A percentile compares a stretch with the other conserved stretches of the same genome.
Evolutionary conservation across 345 rosid genomes (phyloP).

Genomic region (Acer negundo): DNA sequence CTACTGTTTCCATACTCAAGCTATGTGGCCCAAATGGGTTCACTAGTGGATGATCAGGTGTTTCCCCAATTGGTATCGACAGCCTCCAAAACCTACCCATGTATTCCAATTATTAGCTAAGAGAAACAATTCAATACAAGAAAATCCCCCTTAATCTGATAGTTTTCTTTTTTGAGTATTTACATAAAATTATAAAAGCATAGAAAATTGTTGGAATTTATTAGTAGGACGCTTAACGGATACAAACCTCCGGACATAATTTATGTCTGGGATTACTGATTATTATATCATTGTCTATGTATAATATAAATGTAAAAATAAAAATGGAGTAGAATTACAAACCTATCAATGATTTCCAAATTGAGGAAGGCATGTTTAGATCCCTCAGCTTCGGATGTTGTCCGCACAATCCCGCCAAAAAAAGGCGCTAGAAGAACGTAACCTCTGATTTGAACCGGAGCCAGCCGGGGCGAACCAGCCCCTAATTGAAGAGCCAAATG

Average conservation of each 20-base stretch:
- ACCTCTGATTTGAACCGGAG: slow-evolving; percentile 51
- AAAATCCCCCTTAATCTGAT: too few species aligned
- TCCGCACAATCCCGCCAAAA: slow-evolving; percentile 52
- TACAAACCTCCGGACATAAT: too few species aligned
- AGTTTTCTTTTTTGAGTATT: too few species aligned
- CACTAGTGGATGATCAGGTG: slow-evolving; percentile 54
- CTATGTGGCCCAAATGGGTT: slow-evolving; percentile 63
- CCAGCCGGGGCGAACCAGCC: slow-evolving; percentile 40
- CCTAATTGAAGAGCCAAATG: slow-evolving; percentile 49
- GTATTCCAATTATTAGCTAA: too few species aligned
- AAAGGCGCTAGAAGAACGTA: slow-evolving; percentile 57
- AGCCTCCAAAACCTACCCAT: slow-evolving; percentile 50
- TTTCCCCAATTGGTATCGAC: slow-evolving; percentile 51
- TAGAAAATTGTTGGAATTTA: too few species aligned
- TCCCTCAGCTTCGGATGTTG: slow-evolving; percentile 58
- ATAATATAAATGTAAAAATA: too few species aligned
- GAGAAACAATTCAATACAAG: too few species aligned
- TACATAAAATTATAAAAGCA: too few species aligned
- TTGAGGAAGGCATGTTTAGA: slow-evolving; percentile 63
- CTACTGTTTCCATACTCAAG: slow-evolving; percentile 27
- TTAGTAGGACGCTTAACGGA: too few species aligned
- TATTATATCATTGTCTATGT: too few species aligned
- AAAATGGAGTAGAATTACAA: background rate
- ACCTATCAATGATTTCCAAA: slow-evolving; percentile 65
- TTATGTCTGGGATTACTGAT: too few species aligned